Percentiles rank a stretch among this genome's conserved stretches.
Conservation (phyloP, 164 flowering plant species). For the Euptelea pleiosperma region DNA sequence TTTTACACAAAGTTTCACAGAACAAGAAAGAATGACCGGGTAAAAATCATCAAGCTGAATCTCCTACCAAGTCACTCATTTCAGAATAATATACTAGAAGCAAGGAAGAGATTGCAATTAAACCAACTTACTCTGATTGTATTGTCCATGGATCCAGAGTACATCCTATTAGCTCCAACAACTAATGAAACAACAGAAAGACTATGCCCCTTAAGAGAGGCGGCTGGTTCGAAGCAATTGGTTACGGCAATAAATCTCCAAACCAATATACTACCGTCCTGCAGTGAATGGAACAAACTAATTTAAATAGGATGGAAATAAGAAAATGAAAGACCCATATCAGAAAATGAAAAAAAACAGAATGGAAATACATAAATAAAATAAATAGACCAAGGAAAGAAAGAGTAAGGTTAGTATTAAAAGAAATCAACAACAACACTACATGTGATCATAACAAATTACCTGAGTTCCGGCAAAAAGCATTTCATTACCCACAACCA, state of each 20-base stretch:
- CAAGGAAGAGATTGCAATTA: not conserved
- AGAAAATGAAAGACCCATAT: not conserved
- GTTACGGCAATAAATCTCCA: constrained; percentile 71
- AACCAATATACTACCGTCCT: constrained; percentile 87
- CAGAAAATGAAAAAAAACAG: not conserved
- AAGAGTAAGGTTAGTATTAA: not conserved
- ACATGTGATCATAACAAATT: constrained; percentile 3
- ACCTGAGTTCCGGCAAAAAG: constrained; percentile 96
- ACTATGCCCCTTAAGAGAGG: constrained; percentile 68
- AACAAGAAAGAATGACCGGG: no score
- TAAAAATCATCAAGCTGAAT: no score
- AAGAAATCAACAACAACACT: not conserved
- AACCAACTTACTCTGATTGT: constrained; percentile 62
- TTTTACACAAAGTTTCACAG: no score
- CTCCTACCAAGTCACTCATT: no score
- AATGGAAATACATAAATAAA: not conserved
- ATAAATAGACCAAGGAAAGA: not conserved
- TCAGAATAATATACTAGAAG: no score
- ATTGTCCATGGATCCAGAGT: constrained; percentile 92
- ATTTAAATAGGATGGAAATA: no score
- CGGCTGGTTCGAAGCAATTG: constrained; percentile 81
- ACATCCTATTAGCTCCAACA: constrained; percentile 83
- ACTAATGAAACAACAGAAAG: constrained; percentile 71
- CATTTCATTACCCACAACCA: constrained; percentile 75
- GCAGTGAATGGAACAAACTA: constrained; percentile 20